Base-by-base conservation (phyloP, 345 rosid species). In the Euphorbia tirucalli region DNA sequence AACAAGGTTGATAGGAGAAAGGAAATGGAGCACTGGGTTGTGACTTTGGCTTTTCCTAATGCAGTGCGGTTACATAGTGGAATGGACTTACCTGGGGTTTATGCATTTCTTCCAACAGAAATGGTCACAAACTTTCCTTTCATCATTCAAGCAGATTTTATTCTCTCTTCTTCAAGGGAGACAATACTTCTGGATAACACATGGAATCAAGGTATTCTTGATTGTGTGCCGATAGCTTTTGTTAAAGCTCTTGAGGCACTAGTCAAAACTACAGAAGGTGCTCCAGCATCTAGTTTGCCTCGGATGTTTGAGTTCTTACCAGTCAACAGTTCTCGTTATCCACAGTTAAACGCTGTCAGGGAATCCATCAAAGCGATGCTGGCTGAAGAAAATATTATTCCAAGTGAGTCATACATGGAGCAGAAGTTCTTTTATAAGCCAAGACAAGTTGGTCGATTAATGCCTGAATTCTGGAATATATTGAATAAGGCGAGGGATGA, bases 171-270 rank as follows among this genome's bases (percentile, higher is more conserved):
- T 0, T 92, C 97, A 0, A 84, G 97, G 63, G 97, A 92, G 70
- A 86, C 84, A 1, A 85, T 92, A 16, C 86, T 83, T 0, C 61
- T 86, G 71, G 90, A 89, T 73, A 84, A 89, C 71, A 76, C 43
- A 69, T 89, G 92, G 95, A 89, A 92, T 85, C 84, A 87, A 72
- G 93, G 97, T 49, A 89, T 92, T 74, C 92, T 92, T n/a, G 78
- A 68, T 35, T 84, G 85, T 32, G 86, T 91, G 49, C 77, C 93
- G 0, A 6, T 44, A 21, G 93, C 91, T 13, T 91, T 91, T 74
- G 79, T 88, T 30, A 79, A 81, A 65, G 95, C 95, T 10, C 82
- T 91, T 74, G 69, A 68, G 11, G 74, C 95, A 3, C 35, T 89
- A 44, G 90, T 91, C 46, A 91, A 81, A 76, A 43, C 70, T 71